These are phyloP conservation scores for Cochlearia excelsa DNA, from an alignment of 345 rosid genomes.

Conservation along the genomic window DNA sequence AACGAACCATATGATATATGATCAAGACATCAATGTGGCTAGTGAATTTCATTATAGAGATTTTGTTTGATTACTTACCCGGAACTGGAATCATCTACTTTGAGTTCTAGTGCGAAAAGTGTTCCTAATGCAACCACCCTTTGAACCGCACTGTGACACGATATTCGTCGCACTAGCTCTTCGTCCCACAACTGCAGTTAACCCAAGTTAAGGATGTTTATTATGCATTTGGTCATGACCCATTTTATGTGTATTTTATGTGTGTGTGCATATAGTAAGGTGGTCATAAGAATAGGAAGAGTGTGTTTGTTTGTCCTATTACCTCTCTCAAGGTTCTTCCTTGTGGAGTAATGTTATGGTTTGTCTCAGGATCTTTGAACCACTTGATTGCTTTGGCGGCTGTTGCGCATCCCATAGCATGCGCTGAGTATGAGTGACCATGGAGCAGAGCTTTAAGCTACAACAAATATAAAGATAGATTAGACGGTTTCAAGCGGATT, in stretches of 20 bases:
- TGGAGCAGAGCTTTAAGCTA: conserved; percentile 92
- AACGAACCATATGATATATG: neutral
- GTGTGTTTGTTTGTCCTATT: conserved; percentile 4
- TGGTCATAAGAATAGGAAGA: neutral
- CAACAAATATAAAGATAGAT: conserved; percentile 16
- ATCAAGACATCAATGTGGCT: neutral
- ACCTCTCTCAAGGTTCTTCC: conserved; percentile 71
- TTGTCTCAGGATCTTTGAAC: conserved; percentile 81
- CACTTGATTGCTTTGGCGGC: conserved; percentile 80
- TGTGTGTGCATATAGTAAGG: too few relatives aligned
- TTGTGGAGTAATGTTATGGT: conserved; percentile 54
- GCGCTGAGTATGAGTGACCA: conserved; percentile 94
- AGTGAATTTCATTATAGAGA: neutral
- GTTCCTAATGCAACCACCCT: conserved; percentile 86
- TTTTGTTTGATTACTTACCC: conserved; percentile 48
- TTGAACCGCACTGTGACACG: conserved; percentile 65
- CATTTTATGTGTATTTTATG: too few relatives aligned
- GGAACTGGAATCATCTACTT: conserved; percentile 52
- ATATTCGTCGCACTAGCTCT: conserved; percentile 56
- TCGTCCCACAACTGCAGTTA: conserved; percentile 74
- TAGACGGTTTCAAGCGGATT: conserved; percentile 13
- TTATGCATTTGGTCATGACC: too few relatives aligned
- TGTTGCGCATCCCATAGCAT: conserved; percentile 90
- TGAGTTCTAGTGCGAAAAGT: conserved; percentile 69
- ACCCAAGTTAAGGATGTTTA: neutral